A percentile compares a stretch with the other conserved stretches of the same genome.
phyloP scores from a whole-genome alignment of 371 early-diverging fungal species.

The Lichtheimia ornata region DNA sequence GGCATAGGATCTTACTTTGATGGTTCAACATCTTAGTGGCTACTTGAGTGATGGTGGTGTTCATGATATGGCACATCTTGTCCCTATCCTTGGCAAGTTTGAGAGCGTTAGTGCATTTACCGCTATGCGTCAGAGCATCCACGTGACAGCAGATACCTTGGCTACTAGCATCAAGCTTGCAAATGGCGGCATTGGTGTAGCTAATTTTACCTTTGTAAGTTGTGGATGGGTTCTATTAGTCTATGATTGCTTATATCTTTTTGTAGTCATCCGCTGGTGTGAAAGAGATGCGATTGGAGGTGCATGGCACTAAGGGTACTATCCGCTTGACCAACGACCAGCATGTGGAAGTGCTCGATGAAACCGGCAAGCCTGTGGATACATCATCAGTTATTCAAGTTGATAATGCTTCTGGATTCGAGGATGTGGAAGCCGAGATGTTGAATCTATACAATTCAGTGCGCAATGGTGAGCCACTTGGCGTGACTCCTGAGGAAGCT shows the following conservation, averaged over 20 bases:
- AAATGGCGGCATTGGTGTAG: constrained; percentile 41
- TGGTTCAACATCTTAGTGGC: constrained; percentile 25
- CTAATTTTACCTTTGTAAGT: constrained; percentile 56
- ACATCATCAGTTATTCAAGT: constrained; percentile 15
- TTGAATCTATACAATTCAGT: constrained; percentile 36
- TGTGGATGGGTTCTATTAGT: not conserved
- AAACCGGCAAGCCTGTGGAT: constrained; percentile 21
- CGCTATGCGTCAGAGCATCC: constrained; percentile 36
- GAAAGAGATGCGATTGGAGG: constrained; percentile 30
- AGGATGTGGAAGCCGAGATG: constrained; percentile 51
- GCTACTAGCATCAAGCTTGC: constrained; percentile 34
- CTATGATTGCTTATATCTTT: not conserved
- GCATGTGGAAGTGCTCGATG: constrained; percentile 31
- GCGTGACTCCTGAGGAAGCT: constrained; percentile 38
- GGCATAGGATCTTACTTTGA: not conserved
- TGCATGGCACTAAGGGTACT: constrained; percentile 49
- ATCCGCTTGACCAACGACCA: constrained; percentile 34
- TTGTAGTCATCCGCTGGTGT: constrained; percentile 41
- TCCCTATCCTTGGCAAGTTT: constrained; percentile 44
- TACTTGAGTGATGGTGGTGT: constrained; percentile 56
- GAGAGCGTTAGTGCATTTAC: constrained; percentile 43
- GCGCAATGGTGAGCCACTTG: constrained; percentile 27
- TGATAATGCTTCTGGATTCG: constrained; percentile 24
- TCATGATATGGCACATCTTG: constrained; percentile 50
- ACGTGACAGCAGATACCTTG: constrained; percentile 44